Conservation (phyloP, 1,284 basidiomycete genomes). For the Malassezia furfur region DNA sequence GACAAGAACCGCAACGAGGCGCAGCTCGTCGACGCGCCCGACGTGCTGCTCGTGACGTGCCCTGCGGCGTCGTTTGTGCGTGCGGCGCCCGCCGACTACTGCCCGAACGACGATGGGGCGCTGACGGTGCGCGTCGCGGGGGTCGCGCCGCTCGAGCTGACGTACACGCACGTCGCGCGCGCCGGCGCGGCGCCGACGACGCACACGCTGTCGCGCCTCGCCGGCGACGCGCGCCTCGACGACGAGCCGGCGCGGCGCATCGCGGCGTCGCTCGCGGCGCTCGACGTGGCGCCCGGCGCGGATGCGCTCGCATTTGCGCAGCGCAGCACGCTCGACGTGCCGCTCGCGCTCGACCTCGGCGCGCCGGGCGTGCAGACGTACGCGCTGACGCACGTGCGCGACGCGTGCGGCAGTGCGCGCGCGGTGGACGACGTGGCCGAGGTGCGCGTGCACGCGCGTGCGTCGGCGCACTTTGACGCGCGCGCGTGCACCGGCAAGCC, state of each 20-base stretch:
- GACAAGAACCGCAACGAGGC: conserved; percentile 38
- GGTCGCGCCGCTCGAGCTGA: conserved; percentile 34
- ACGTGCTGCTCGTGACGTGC: conserved; percentile 40
- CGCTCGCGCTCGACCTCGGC: conserved; percentile 31
- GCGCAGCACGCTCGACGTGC: conserved; percentile 25
- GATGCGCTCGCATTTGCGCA: background rate
- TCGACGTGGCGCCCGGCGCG: background rate
- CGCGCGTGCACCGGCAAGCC: conserved; percentile 61
- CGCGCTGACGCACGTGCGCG: conserved; percentile 30
- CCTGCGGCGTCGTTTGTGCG: conserved; percentile 31
- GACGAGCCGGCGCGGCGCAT: background rate
- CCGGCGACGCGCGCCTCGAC: background rate
- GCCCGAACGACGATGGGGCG: conserved; percentile 33
- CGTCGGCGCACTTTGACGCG: conserved; percentile 63
- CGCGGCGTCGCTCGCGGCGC: background rate
- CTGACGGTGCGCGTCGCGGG: conserved; percentile 34
- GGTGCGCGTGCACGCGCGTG: conserved; percentile 66
- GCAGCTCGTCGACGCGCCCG: conserved; percentile 20
- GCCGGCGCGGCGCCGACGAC: background rate
- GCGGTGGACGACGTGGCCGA: background rate
- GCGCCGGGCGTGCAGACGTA: conserved; percentile 32
- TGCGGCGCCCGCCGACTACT: conserved; percentile 20
- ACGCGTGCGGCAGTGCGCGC: conserved; percentile 40
- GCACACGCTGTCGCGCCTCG: conserved; percentile 6
- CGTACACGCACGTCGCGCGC: conserved; percentile 25